Conservation (phyloP, 2,329 filamentous ascomycete genomes). For the Paecilomyces fulvus region DNA sequence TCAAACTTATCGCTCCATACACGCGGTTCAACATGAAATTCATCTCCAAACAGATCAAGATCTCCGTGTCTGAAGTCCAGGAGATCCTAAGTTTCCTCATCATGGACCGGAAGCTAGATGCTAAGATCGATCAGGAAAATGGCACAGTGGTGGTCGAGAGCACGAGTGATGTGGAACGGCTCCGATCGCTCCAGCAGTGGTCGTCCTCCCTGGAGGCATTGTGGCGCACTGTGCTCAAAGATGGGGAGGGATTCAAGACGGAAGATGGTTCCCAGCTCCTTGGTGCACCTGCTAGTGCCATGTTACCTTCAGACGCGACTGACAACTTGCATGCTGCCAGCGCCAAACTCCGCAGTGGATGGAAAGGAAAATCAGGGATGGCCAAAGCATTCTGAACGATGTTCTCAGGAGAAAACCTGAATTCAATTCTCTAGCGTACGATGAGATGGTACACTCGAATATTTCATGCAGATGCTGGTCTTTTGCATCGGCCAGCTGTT, state of each 20-base stretch:
- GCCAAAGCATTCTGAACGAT: constrained; percentile 6
- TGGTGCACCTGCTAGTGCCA: constrained; percentile 13
- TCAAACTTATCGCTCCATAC: constrained; percentile 91
- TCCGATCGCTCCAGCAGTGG: constrained; percentile 65
- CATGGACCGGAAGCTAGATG: constrained; percentile 76
- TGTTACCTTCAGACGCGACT: constrained; percentile 20
- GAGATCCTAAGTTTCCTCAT: constrained; percentile 96
- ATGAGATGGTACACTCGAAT: not conserved
- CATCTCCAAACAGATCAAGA: constrained; percentile 81
- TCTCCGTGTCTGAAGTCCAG: constrained; percentile 76
- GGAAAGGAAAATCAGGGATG: constrained; percentile 13
- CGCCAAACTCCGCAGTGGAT: constrained; percentile 17
- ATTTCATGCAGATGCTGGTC: not conserved
- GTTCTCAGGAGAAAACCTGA: not conserved
- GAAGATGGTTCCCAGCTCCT: constrained; percentile 28
- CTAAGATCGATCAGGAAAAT: constrained; percentile 80
- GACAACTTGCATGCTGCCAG: constrained; percentile 15
- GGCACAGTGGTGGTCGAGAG: constrained; percentile 76
- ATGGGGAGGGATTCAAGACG: constrained; percentile 58
- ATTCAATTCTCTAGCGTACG: not conserved
- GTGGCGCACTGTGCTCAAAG: constrained; percentile 64
- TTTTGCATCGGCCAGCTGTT: not conserved
- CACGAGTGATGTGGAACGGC: constrained; percentile 59
- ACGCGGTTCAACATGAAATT: constrained; percentile 82
- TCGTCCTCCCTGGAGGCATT: constrained; percentile 60